Evolutionary conservation across 2,329 filamentous ascomycete genomes (phyloP).

Genomic region (Delphinella strobiligena): DNA sequence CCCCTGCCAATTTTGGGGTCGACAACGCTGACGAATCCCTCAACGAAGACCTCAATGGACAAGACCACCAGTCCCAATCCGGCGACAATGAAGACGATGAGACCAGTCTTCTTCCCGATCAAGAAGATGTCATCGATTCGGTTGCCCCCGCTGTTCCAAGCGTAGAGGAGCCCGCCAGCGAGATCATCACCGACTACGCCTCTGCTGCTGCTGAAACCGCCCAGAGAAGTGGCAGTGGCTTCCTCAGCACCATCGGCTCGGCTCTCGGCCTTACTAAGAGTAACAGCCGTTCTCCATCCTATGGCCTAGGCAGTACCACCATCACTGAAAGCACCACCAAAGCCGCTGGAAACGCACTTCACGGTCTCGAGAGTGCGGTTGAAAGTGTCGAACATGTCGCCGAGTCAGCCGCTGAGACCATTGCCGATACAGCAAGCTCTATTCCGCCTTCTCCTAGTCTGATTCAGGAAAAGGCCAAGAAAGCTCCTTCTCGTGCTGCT

Average conservation of each 20-base stretch:
- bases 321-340: too few species aligned
- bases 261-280: neutral
- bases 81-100: neutral
- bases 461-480: neutral
- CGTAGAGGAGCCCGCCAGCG: too few species aligned
- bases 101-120: conserved; percentile 2
- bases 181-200: too few species aligned
- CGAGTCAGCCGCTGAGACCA: neutral
- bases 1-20: conserved; percentile 2
- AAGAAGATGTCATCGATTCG: neutral
- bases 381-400: neutral
- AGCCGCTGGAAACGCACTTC: too few species aligned
- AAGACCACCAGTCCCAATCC: neutral
- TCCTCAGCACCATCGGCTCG: neutral
- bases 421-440: neutral
- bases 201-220: too few species aligned
- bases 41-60: neutral
- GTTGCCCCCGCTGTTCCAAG: neutral
- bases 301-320: too few species aligned
- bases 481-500: conserved; percentile 6
- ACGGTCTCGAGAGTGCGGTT: too few species aligned
- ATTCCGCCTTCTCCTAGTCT: neutral
- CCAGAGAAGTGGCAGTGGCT: neutral
- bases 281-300: conserved; percentile 1
- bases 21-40: neutral